Evolutionary conservation across 495 filamentous ascomycete genomes (phyloP).

Genomic region (Cercophora samala): DNA sequence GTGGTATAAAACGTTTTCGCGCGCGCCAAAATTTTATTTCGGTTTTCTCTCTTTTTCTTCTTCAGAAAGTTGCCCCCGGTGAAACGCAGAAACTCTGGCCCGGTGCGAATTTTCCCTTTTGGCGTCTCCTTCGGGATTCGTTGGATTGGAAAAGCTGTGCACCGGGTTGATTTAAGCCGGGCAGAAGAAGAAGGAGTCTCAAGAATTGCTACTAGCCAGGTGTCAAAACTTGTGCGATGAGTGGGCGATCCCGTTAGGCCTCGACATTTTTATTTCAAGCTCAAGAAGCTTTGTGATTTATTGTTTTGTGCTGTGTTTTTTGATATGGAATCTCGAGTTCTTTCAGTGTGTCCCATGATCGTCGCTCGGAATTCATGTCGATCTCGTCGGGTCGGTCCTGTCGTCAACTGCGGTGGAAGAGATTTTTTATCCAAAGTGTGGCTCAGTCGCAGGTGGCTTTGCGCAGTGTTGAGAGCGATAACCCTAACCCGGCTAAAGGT

Average conservation of each 20-base stretch:
- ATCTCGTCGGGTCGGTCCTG: background rate
- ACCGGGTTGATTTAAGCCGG: slow-evolving; percentile 49
- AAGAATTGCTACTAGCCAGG: slow-evolving; percentile 50
- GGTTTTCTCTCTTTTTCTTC: slow-evolving; percentile 31
- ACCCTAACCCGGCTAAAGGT: background rate
- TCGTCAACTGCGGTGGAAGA: too few species aligned
- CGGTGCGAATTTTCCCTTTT: slow-evolving; percentile 29
- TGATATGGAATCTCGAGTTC: too few species aligned
- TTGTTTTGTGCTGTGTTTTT: too few species aligned
- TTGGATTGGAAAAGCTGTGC: slow-evolving; percentile 21
- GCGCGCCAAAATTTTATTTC: background rate
- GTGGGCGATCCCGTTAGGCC: slow-evolving; percentile 51
- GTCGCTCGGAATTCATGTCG: too few species aligned
- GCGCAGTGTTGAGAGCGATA: background rate
- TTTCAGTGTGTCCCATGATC: background rate
- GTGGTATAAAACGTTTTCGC: background rate
- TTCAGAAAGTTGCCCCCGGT: slow-evolving; percentile 48
- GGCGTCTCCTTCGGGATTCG: slow-evolving; percentile 11
- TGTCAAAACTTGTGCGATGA: slow-evolving; percentile 27
- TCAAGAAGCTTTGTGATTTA: background rate
- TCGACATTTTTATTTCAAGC: slow-evolving; percentile 41
- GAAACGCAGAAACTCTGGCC: slow-evolving; percentile 44
- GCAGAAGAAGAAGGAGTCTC: slow-evolving; percentile 43
- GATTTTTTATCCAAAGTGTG: background rate
- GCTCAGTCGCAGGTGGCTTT: background rate